These are phyloP conservation scores for Nidula microcarpa DNA, from an alignment of 768 basidiomycete genomes.

Conservation along the genomic window DNA sequence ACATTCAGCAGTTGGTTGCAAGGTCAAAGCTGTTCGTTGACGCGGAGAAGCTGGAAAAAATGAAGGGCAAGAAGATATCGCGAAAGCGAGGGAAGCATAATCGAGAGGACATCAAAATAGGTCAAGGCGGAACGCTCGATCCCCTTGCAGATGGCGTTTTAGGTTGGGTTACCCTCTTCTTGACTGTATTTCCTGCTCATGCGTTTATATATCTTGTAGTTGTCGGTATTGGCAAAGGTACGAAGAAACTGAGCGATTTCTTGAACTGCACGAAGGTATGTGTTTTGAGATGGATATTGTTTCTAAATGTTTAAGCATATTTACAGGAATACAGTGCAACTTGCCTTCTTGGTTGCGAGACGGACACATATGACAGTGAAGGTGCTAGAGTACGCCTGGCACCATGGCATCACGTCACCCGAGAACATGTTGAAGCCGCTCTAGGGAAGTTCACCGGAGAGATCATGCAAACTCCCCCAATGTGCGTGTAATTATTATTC, in stretches of 20 bases:
- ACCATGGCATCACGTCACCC: conserved; percentile 82
- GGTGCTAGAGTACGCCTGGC: conserved; percentile 77
- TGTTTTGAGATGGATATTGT: background rate
- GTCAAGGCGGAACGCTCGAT: conserved; percentile 94
- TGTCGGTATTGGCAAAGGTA: conserved; percentile 84
- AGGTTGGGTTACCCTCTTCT: conserved; percentile 43
- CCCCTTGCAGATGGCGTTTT: conserved; percentile 95
- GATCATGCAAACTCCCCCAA: conserved; percentile 88
- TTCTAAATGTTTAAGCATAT: background rate
- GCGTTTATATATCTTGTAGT: conserved; percentile 41
- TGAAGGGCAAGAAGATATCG: conserved; percentile 40
- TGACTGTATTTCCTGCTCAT: background rate
- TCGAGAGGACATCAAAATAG: conserved; percentile 68
- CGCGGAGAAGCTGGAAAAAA: conserved; percentile 50
- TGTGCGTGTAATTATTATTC: conserved; percentile 47
- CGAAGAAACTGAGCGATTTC: conserved; percentile 81
- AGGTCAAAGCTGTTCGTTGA: conserved; percentile 79
- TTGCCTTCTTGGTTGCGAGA: conserved; percentile 89
- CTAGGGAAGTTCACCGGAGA: conserved; percentile 79
- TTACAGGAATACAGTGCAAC: conserved; percentile 86
- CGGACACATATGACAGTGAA: conserved; percentile 91
- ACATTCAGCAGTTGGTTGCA: conserved; percentile 75
- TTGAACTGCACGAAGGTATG: conserved; percentile 86
- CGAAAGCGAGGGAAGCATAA: conserved; percentile 40
- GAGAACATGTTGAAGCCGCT: conserved; percentile 64